Base-by-base conservation (phyloP, 2,329 filamentous ascomycete species). In the Verticillium klebahnii region DNA sequence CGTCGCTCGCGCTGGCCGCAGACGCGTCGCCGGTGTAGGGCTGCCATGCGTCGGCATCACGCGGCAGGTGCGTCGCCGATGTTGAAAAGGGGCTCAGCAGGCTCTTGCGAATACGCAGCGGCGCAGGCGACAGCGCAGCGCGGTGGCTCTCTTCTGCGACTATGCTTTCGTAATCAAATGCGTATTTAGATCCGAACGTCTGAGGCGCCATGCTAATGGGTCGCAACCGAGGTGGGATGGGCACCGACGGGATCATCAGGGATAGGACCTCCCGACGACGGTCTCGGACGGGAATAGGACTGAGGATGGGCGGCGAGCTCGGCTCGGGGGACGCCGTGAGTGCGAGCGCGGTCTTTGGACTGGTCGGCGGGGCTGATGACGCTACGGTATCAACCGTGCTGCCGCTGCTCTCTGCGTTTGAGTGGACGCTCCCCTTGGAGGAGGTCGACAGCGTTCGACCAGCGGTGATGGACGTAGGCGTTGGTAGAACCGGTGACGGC, bases 1-100 rank as follows among this genome's bases (percentile, higher is more conserved):
- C 68, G 23, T 69, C 66, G 55, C 76, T 75, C 1, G 68, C 68
- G 62, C 77, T 72, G 74, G 77, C 76, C 11, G 70, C 70, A 11
- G 68, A 66, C 74, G 74, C 77, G 60, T 78, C 74, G 17, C 71
- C 70, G 23, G 72, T 70, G 19, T 76, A 73, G 31, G 37, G 40
- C 31, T 54, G 29, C 40, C 40, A 50, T 19, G 40, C 19, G 9
- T 36, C 45, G 12, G n/a, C n/a, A 19, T 32, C 29, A 29, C 34
- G 57, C 12, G 55, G 55, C 25, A 31, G 36, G 23, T 32, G 55
- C 17, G 15, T 25, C 25, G 39, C 55, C 60, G 25, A 25, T 31
- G 59, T 52, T 23, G 36, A 60, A 56, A 57, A 58, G 40, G 36
- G 58, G 17, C 54, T 29, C 14, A 56, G 36, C 19, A 56, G 17